phyloP scores from a whole-genome alignment of 352 stramenopile genomes.

The Pythium rishiriense region DNA sequence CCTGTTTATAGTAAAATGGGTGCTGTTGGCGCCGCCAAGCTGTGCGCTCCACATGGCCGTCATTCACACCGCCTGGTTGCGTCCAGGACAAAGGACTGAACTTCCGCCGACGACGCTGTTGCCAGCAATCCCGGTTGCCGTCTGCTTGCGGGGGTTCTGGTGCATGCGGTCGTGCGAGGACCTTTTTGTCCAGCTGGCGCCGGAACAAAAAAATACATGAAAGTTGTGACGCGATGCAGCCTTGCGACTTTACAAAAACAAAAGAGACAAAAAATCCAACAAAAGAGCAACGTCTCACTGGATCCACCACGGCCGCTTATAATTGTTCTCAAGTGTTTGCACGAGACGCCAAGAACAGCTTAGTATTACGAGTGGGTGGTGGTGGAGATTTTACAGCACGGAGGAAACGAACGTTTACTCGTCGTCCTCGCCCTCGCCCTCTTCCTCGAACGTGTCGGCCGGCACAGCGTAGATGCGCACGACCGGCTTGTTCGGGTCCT shows the following conservation, averaged over 20 bases:
- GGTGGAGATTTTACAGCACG: not conserved
- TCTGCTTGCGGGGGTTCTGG: not conserved
- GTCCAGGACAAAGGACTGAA: not conserved
- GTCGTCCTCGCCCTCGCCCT: conserved; percentile 70
- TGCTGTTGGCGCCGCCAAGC: too few relatives aligned
- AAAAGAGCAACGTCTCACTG: not conserved
- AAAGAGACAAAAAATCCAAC: not conserved
- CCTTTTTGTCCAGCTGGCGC: not conserved
- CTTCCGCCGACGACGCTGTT: too few relatives aligned
- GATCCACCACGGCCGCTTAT: too few relatives aligned
- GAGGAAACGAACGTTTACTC: conserved; percentile 23
- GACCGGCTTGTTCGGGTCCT: conserved; percentile 98
- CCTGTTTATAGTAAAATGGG: too few relatives aligned
- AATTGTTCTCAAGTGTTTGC: too few relatives aligned
- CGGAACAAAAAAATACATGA: too few relatives aligned
- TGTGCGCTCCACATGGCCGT: not conserved
- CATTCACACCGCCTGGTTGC: too few relatives aligned
- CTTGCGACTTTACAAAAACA: conserved; percentile 7
- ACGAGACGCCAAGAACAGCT: too few relatives aligned
- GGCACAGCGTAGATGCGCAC: conserved; percentile 97
- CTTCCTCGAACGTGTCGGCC: conserved; percentile 94
- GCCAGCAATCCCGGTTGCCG: not conserved
- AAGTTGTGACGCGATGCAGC: too few relatives aligned
- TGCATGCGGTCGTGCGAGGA: not conserved
- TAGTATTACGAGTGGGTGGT: not conserved